These are phyloP conservation scores for Saccharomyces hybrid DNA, from an alignment of 1,139 yeast genomes.

Conservation along the genomic window DNA sequence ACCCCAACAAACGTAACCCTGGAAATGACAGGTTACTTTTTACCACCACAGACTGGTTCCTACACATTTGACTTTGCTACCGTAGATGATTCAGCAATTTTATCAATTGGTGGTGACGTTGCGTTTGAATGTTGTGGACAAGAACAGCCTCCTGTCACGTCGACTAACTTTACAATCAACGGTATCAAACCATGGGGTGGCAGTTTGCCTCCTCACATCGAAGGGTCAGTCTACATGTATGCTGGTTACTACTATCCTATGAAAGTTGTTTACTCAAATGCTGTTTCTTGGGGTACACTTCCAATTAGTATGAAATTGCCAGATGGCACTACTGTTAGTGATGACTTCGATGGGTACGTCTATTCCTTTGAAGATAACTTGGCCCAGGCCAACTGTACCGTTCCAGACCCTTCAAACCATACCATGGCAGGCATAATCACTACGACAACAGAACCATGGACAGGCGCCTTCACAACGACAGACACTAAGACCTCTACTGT, in stretches of 20 bases:
- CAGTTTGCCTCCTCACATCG: neutral
- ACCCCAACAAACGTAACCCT: neutral
- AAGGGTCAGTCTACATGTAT: constrained; percentile 3
- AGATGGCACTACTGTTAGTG: neutral
- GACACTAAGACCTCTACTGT: neutral
- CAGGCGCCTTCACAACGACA: neutral
- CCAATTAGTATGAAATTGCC: neutral
- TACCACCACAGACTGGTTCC: constrained; percentile 22
- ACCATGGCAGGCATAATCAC: neutral
- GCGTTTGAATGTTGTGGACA: constrained; percentile 30
- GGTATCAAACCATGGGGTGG: constrained; percentile 7
- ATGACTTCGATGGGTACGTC: neutral
- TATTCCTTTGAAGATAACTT: neutral
- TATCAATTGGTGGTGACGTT: constrained; percentile 23
- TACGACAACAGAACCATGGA: neutral
- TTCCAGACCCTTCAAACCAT: neutral
- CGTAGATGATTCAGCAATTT: constrained; percentile 27
- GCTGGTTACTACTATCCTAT: constrained; percentile 26
- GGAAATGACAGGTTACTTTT: constrained; percentile 25
- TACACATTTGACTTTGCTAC: constrained; percentile 18
- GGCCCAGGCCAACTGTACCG: neutral
- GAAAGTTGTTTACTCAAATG: constrained; percentile 18
- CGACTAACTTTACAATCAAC: constrained; percentile 6
- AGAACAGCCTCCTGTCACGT: neutral
- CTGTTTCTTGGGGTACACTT: neutral